phyloP scores from a whole-genome alignment of 2,329 filamentous ascomycete species.

The Myriosclerotinia scirpicola region DNA sequence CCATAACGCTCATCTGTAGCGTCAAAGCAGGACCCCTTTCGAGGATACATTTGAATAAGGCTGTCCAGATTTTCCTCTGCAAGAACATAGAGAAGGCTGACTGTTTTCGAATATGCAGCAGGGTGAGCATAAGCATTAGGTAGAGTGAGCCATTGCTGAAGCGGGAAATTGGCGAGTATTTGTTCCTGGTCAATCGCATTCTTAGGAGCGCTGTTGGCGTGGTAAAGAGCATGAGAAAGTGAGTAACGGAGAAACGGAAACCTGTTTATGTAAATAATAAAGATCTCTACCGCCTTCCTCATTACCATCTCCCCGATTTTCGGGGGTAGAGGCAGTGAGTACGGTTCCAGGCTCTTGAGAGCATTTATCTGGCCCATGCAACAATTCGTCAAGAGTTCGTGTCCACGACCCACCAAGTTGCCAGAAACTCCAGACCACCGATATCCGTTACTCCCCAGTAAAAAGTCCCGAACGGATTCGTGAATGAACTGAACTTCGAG shows the following conservation, averaged over 20 bases:
- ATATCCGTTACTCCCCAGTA: slow-evolving; percentile 41
- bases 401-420: slow-evolving; percentile 28
- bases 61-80: slow-evolving; percentile 39
- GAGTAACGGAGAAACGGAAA: slow-evolving; percentile 52
- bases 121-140: slow-evolving; percentile 40
- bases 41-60: slow-evolving; percentile 37
- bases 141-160: slow-evolving; percentile 38
- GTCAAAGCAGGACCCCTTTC: slow-evolving; percentile 30
- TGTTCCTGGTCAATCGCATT: slow-evolving; percentile 39
- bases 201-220: slow-evolving; percentile 44
- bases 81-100: slow-evolving; percentile 43
- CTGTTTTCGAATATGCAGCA: slow-evolving; percentile 34
- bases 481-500: slow-evolving; percentile 45
- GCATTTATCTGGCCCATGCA: slow-evolving; percentile 32
- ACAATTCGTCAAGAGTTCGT: slow-evolving; percentile 23
- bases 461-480: slow-evolving; percentile 45
- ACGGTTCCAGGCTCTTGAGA: not conserved
- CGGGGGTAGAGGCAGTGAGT: too few species aligned
- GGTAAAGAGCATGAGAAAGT: slow-evolving; percentile 43
- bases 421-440: slow-evolving; percentile 27
- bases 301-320: too few species aligned
- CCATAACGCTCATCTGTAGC: slow-evolving; percentile 40
- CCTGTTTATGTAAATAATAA: too few species aligned
- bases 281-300: too few species aligned
- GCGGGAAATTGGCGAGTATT: slow-evolving; percentile 41